Evolutionary conservation across 495 filamentous ascomycete species (phyloP).

Genomic region (Neurospora sp.): DNA sequence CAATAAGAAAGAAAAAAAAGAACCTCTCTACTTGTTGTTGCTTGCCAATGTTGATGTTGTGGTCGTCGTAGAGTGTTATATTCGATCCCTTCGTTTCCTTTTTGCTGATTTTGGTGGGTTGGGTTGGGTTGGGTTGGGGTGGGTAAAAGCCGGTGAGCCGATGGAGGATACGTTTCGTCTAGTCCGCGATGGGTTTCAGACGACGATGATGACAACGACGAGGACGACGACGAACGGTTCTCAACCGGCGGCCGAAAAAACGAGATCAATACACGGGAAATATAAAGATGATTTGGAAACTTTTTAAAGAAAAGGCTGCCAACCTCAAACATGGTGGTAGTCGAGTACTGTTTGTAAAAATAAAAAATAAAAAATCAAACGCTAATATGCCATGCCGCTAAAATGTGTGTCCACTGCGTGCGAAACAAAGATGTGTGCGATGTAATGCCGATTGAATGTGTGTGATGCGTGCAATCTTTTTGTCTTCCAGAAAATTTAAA

Average conservation of each 20-base stretch:
- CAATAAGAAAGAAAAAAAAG: not conserved
- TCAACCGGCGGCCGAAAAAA: not conserved
- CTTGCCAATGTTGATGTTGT: not conserved
- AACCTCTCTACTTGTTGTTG: not conserved
- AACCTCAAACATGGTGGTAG: not conserved
- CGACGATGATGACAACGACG: no score
- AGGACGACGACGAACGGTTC: not conserved
- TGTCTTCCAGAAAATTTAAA: not conserved
- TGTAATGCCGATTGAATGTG: not conserved
- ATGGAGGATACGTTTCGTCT: no score
- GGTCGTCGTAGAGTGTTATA: not conserved
- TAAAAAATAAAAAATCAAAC: not conserved
- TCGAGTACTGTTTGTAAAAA: not conserved
- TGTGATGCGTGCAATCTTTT: not conserved
- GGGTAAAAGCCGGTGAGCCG: not conserved
- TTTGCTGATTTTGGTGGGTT: not conserved
- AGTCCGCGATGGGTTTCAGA: no score
- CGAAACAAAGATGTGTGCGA: not conserved
- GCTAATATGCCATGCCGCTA: not conserved
- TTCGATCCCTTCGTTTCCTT: not conserved
- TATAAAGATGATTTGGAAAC: not conserved
- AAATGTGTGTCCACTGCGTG: not conserved
- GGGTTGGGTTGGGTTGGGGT: no score
- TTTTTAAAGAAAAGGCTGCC: not conserved
- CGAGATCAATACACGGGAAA: not conserved